phyloP scores from a whole-genome alignment of 1,284 basidiomycete species.

The Paramarasmius palmivorus region DNA sequence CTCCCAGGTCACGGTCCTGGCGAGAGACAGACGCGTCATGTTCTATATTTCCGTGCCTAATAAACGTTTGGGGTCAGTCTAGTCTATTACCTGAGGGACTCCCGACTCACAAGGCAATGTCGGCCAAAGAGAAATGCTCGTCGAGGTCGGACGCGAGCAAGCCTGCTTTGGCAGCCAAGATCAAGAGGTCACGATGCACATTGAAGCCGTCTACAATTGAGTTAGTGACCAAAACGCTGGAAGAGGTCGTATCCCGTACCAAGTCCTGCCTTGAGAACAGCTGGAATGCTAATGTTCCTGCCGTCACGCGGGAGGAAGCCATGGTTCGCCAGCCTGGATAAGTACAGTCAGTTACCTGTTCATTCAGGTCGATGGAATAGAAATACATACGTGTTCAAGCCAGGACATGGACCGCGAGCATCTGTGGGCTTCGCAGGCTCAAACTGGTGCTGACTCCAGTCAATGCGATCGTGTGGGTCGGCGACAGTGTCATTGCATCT shows the following conservation, averaged over 20 bases:
- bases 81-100: background rate
- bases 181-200: conserved; percentile 8
- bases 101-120: conserved; percentile 13
- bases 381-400: conserved; percentile 5
- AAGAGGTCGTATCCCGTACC: background rate
- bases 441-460: conserved; percentile 7
- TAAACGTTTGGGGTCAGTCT: background rate
- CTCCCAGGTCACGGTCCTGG: conserved; percentile 15
- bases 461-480: background rate
- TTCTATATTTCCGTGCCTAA: conserved; percentile 20
- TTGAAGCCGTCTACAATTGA: conserved; percentile 16
- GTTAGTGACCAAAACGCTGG: no score
- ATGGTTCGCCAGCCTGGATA: conserved; percentile 5
- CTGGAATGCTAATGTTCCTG: conserved; percentile 1
- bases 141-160: conserved; percentile 12
- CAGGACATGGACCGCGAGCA: conserved; percentile 9
- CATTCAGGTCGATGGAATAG: no score
- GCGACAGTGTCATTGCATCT: no score
- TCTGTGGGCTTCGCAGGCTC: background rate
- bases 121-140: conserved; percentile 11
- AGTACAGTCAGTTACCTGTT: no score
- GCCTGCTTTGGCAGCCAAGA: conserved; percentile 13
- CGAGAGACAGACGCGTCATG: conserved; percentile 23
- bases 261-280: background rate
- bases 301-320: conserved; percentile 11